A percentile compares a stretch with the other conserved stretches of the same genome.
Evolutionary conservation across 1,139 yeast genomes (phyloP).

Genomic region (Pichia cactophila): DNA sequence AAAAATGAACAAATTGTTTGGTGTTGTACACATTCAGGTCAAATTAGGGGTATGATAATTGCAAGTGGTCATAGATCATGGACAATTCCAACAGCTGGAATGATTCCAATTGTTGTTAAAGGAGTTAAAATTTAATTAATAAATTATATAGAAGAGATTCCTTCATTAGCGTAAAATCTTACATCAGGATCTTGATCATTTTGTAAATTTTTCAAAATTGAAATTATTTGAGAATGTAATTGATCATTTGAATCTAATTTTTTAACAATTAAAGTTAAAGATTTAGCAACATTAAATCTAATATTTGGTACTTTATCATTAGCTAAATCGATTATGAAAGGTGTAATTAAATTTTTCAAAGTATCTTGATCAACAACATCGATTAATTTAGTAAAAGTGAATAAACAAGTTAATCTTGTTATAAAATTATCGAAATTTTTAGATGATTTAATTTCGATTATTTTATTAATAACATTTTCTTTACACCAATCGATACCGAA

Average conservation of each 20-base stretch:
- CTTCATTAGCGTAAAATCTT: constrained; percentile 57
- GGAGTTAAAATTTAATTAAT: constrained; percentile 15
- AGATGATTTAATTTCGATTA: constrained; percentile 41
- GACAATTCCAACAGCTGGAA: constrained; percentile 56
- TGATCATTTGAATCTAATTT: constrained; percentile 37
- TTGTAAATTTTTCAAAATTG: constrained; percentile 53
- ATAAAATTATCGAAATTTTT: constrained; percentile 57
- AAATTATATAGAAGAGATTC: constrained; percentile 4
- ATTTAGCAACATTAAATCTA: constrained; percentile 88
- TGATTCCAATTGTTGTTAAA: constrained; percentile 54
- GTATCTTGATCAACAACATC: constrained; percentile 53
- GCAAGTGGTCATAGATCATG: constrained; percentile 49
- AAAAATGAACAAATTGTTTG: constrained; percentile 34
- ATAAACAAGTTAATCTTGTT: constrained; percentile 83
- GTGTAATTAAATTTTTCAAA: constrained; percentile 60
- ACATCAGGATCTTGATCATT: constrained; percentile 82
- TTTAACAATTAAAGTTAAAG: constrained; percentile 56
- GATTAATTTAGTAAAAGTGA: constrained; percentile 74
- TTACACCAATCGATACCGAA: constrained; percentile 96
- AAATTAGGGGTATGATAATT: constrained; percentile 44
- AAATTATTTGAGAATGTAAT: constrained; percentile 50
- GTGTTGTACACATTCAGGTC: constrained; percentile 58
- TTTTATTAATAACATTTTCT: constrained; percentile 69
- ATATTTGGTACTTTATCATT: constrained; percentile 89
- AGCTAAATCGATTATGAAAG: constrained; percentile 66